A percentile compares a stretch with the other conserved stretches of the same genome.
These are phyloP conservation scores for Lentinula sp. DNA, from an alignment of 768 basidiomycete genomes.

Conservation along the genomic window DNA sequence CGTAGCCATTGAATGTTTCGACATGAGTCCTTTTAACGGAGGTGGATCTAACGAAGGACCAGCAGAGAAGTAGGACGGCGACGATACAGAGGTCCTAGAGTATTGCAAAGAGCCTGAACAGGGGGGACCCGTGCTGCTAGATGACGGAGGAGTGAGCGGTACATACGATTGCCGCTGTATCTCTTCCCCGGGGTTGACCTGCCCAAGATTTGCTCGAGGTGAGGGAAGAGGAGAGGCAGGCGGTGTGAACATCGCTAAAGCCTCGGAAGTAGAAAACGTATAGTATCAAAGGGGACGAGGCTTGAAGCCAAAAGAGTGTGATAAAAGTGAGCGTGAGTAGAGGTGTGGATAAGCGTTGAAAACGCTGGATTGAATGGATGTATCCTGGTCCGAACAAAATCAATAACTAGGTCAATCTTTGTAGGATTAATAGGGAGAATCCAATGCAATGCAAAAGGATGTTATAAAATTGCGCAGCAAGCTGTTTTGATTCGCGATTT, in stretches of 20 bases:
- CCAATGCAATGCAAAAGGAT: too few relatives aligned
- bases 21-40: background rate
- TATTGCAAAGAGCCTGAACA: background rate
- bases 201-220: background rate
- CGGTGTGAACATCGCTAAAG: constrained; percentile 22
- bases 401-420: too few relatives aligned
- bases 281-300: background rate
- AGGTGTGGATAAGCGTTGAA: background rate
- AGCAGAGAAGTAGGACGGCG: background rate
- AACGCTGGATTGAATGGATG: background rate
- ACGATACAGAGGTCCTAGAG: background rate
- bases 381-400: too few relatives aligned
- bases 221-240: constrained; percentile 32
- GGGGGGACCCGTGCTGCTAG: background rate
- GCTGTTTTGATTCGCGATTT: too few relatives aligned
- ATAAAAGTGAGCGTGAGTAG: background rate
- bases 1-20: background rate
- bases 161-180: background rate
- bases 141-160: background rate
- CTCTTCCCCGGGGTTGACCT: background rate
- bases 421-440: too few relatives aligned
- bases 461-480: too few relatives aligned
- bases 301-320: background rate
- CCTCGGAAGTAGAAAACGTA: background rate
- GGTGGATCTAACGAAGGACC: background rate